Percentiles rank a stretch among this genome's conserved stretches.
phyloP scores from a whole-genome alignment of 164 flowering plant species.

The Chimonanthus praecox region DNA sequence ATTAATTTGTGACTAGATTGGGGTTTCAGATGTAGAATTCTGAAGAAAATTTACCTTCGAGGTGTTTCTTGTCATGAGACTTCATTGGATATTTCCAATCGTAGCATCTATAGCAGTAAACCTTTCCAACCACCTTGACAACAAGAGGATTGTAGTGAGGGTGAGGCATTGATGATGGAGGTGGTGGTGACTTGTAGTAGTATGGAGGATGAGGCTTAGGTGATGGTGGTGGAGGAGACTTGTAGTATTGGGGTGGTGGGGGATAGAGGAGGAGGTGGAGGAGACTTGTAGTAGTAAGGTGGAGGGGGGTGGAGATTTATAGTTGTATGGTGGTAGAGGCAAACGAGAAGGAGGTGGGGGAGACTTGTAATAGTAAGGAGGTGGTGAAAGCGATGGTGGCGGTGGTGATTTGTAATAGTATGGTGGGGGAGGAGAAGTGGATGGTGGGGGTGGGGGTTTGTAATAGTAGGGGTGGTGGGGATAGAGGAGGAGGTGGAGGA shows the following conservation, averaged over 20 bases:
- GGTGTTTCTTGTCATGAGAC: constrained; percentile 65
- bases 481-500: constrained; percentile 26
- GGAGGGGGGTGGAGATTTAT: constrained; percentile 32
- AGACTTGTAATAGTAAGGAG: constrained; percentile 30
- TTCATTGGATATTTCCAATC: constrained; percentile 45
- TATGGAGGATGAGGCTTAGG: constrained; percentile 28
- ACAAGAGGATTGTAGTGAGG: constrained; percentile 15
- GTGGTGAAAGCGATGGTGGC: constrained; percentile 26
- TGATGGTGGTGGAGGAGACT: constrained; percentile 37
- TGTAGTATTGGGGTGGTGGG: constrained; percentile 27
- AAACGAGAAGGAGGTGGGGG: constrained; percentile 30
- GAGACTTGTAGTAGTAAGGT: constrained; percentile 8
- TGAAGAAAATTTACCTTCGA: constrained; percentile 36
- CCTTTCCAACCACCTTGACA: constrained; percentile 59
- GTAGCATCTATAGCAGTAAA: constrained; percentile 68
- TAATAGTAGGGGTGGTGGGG: constrained; percentile 11
- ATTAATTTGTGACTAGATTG: not conserved
- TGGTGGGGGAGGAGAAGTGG: not conserved
- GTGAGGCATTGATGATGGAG: constrained; percentile 8
- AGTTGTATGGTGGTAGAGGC: constrained; percentile 19
- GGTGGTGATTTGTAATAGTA: constrained; percentile 23
- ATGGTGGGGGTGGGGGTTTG: constrained; percentile 21
- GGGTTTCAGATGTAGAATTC: too few relatives aligned
- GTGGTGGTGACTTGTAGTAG: constrained; percentile 21
- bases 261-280: constrained; percentile 28